These are phyloP conservation scores for Arachnomyces sp. DNA, from an alignment of 2,329 filamentous ascomycete genomes.

Conservation along the genomic window DNA sequence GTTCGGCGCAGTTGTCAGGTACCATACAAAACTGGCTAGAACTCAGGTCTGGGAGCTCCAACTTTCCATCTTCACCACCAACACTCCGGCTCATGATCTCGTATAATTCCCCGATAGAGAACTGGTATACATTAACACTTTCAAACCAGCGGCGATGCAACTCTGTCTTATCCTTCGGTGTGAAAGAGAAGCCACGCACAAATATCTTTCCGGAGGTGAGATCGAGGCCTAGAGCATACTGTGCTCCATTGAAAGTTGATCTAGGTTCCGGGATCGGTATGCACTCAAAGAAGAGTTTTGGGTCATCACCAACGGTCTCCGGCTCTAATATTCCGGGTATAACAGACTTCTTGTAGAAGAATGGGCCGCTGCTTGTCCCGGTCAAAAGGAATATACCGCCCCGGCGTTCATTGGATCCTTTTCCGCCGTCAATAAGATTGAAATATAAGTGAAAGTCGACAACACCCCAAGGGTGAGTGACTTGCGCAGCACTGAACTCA, in stretches of 20 bases:
- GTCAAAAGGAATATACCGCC: conserved; percentile 20
- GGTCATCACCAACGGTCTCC: conserved; percentile 6
- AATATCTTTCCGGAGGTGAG: conserved; percentile 14
- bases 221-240: conserved; percentile 25
- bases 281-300: conserved; percentile 16
- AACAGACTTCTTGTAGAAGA: conserved; percentile 19
- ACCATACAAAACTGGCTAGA: conserved; percentile 15
- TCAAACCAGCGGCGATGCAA: conserved; percentile 22
- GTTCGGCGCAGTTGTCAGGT: conserved; percentile 15
- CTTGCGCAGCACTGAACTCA: not conserved
- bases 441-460: conserved; percentile 29
- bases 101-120: conserved; percentile 16
- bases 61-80: conserved; percentile 9
- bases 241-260: conserved; percentile 12
- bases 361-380: conserved; percentile 17
- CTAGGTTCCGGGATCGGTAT: conserved; percentile 18
- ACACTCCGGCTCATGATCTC: conserved; percentile 17
- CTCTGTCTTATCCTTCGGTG: conserved; percentile 17
- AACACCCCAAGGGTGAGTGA: conserved; percentile 23
- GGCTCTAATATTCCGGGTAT: too few species aligned
- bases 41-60: conserved; percentile 19
- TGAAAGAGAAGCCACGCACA: conserved; percentile 20
- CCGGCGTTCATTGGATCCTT: conserved; percentile 12
- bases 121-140: conserved; percentile 17
- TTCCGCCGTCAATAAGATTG: conserved; percentile 16